phyloP scores from a whole-genome alignment of 164 flowering plant species.

The Nelumbo lutea region DNA sequence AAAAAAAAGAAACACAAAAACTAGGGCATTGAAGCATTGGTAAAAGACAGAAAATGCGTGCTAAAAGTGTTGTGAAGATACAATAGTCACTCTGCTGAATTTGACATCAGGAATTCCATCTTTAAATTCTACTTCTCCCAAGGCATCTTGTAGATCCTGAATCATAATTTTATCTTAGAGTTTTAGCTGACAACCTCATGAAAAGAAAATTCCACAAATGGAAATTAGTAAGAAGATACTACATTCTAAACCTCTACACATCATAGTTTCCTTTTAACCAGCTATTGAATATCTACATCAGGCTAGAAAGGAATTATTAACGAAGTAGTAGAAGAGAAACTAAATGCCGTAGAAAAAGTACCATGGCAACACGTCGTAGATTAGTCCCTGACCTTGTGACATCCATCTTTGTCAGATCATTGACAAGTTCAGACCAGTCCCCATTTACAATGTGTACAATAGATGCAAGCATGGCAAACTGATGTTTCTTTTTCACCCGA shows the following conservation, averaged over 20 bases:
- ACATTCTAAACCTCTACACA: background rate
- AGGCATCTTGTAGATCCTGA: slow-evolving; percentile 81
- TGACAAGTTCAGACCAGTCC: slow-evolving; percentile 86
- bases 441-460: slow-evolving; percentile 90
- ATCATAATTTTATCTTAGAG: slow-evolving; percentile 13
- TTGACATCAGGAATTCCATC: slow-evolving; percentile 92
- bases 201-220: slow-evolving; percentile 4
- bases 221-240: background rate
- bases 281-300: background rate
- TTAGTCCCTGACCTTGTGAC: slow-evolving; percentile 77
- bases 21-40: background rate
- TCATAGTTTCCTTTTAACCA: background rate
- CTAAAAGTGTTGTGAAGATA: slow-evolving; percentile 5
- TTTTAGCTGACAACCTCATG: background rate
- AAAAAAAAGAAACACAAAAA: background rate
- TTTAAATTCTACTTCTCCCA: slow-evolving; percentile 71
- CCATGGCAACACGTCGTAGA: slow-evolving; percentile 69
- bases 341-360: slow-evolving; percentile 21
- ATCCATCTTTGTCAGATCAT: slow-evolving; percentile 78
- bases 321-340: background rate
- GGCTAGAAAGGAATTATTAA: background rate
- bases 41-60: too few relatives aligned
- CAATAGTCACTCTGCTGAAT: slow-evolving; percentile 74
- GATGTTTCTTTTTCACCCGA: slow-evolving; percentile 89
- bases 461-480: slow-evolving; percentile 88